phyloP scores from a whole-genome alignment of 306 rosid genomes.

The Inga oerstediana region DNA sequence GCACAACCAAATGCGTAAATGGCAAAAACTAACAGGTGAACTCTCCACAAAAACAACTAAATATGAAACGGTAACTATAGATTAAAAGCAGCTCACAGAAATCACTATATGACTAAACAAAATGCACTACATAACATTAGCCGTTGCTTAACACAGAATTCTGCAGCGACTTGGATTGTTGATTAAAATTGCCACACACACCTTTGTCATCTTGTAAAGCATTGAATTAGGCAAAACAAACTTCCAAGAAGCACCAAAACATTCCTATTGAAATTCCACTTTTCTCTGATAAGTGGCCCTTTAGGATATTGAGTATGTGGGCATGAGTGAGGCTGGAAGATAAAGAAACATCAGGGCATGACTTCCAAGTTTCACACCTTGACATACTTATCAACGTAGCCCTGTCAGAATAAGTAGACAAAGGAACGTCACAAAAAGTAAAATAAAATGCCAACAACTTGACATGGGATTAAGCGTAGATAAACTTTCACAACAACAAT shows the following conservation, averaged over 20 bases:
- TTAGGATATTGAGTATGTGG: background rate
- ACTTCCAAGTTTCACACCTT: background rate
- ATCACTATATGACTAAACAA: constrained; percentile 29
- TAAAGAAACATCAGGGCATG: background rate
- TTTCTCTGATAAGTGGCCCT: background rate
- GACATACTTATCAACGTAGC: constrained; percentile 72
- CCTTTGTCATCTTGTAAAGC: constrained; percentile 8
- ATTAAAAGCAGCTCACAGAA: constrained; percentile 30
- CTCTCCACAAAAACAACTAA: constrained; percentile 29
- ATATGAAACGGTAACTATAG: constrained; percentile 30
- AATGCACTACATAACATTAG: constrained; percentile 45
- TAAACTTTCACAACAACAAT: constrained; percentile 7
- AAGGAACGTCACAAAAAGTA: constrained; percentile 29
- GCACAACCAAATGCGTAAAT: constrained; percentile 12
- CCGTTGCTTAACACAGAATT: constrained; percentile 34
- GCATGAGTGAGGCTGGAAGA: background rate
- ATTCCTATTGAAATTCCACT: constrained; percentile 32
- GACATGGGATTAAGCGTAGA: background rate
- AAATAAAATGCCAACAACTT: constrained; percentile 3
- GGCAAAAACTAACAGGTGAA: constrained; percentile 14
- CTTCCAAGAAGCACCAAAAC: constrained; percentile 28
- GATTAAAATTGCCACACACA: constrained; percentile 33
- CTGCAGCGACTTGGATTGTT: constrained; percentile 32
- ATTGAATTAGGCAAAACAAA: constrained; percentile 20
- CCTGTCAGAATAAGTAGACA: constrained; percentile 51